Evolutionary conservation across 495 filamentous ascomycete species (phyloP).

Genomic region (Penicilliopsis zonata): DNA sequence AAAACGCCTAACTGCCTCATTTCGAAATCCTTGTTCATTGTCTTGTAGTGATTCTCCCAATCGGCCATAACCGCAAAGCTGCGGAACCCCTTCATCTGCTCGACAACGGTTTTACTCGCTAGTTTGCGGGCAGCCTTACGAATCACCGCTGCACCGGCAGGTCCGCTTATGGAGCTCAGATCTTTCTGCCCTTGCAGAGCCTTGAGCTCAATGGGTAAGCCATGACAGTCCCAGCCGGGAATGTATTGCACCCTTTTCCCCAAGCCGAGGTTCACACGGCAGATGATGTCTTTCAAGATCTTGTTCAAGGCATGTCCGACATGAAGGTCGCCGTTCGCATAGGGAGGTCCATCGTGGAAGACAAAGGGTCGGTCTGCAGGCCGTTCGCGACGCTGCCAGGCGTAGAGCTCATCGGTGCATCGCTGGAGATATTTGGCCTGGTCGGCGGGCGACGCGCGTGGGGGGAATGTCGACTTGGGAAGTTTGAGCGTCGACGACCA

Average conservation of each 20-base stretch:
- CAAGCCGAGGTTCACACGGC: slow-evolving; percentile 63
- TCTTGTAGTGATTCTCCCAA: slow-evolving; percentile 86
- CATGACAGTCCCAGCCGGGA: slow-evolving; percentile 98
- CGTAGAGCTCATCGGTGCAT: slow-evolving; percentile 82
- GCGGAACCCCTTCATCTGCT: slow-evolving; percentile 74
- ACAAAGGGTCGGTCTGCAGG: slow-evolving; percentile 53
- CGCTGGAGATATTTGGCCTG: slow-evolving; percentile 53
- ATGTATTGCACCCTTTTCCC: slow-evolving; percentile 75
- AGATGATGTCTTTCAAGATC: slow-evolving; percentile 87
- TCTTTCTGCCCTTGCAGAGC: slow-evolving; percentile 54
- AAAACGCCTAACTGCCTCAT: slow-evolving; percentile 78
- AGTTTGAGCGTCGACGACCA: slow-evolving; percentile 50
- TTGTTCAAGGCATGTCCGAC: slow-evolving; percentile 98
- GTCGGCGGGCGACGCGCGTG: slow-evolving; percentile 36
- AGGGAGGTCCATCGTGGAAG: slow-evolving; percentile 93
- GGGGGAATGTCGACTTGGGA: slow-evolving; percentile 47
- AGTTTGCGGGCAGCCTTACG: slow-evolving; percentile 63
- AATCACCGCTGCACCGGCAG: slow-evolving; percentile 31
- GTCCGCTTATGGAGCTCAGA: slow-evolving; percentile 6
- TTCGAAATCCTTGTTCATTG: slow-evolving; percentile 84
- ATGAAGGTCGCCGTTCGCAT: slow-evolving; percentile 90
- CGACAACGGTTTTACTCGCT: slow-evolving; percentile 58
- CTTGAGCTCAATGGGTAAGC: slow-evolving; percentile 93
- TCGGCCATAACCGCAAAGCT: slow-evolving; percentile 87
- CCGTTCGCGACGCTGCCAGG: slow-evolving; percentile 63